phyloP scores from a whole-genome alignment of 2,329 filamentous ascomycete genomes.

The Myotisia sp. region DNA sequence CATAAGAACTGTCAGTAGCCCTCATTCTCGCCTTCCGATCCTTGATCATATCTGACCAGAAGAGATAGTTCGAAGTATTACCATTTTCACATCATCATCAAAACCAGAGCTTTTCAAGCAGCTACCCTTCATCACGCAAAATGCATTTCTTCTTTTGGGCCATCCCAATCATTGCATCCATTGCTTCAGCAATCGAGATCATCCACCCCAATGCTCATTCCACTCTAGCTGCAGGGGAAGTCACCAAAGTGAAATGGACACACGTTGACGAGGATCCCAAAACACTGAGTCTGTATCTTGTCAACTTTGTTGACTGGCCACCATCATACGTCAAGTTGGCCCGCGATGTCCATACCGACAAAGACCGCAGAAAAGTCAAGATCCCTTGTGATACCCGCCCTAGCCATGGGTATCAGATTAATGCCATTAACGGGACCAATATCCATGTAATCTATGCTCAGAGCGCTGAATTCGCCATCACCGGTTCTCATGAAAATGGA shows the following conservation, averaged over 20 bases:
- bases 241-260: conserved; percentile 24
- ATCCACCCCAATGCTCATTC: conserved; percentile 22
- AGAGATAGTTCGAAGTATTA: too few species aligned
- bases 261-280: conserved; percentile 30
- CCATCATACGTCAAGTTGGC: conserved; percentile 28
- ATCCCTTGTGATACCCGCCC: conserved; percentile 26
- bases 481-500: neutral
- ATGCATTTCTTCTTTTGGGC: conserved; percentile 10
- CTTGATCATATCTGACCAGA: too few species aligned
- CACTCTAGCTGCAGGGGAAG: conserved; percentile 25
- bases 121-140: too few species aligned
- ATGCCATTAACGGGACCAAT: conserved; percentile 35
- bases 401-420: conserved; percentile 31
- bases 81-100: too few species aligned
- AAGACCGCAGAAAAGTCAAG: conserved; percentile 21
- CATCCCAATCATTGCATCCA: conserved; percentile 9
- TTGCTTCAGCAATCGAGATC: conserved; percentile 16
- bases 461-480: conserved; percentile 27
- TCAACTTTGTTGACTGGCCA: conserved; percentile 35
- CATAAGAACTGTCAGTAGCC: too few species aligned
- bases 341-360: conserved; percentile 22
- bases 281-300: conserved; percentile 29
- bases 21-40: too few species aligned
- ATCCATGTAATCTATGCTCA: conserved; percentile 33
- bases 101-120: too few species aligned